phyloP scores from a whole-genome alignment of 2,329 filamentous ascomycete genomes.

The Talaromyces funiculosus region DNA sequence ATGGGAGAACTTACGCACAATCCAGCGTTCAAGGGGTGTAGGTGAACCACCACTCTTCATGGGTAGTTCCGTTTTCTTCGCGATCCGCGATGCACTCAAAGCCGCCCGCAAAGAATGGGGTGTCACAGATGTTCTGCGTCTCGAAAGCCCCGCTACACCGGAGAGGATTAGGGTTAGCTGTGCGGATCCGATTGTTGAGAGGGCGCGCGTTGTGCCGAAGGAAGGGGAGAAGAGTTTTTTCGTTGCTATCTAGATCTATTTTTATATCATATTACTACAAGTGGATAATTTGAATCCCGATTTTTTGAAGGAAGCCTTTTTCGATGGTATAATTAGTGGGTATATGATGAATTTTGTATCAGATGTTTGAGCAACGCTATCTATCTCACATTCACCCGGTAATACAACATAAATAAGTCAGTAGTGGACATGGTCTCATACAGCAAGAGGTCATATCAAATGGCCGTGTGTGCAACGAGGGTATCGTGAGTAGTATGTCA shows the following conservation, averaged over 20 bases:
- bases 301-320: too few relatives aligned
- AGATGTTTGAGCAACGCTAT: background rate
- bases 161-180: conserved; percentile 46
- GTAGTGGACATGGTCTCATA: background rate
- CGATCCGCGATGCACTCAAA: conserved; percentile 49
- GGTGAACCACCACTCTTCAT: conserved; percentile 60
- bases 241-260: conserved; percentile 35
- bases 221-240: conserved; percentile 50
- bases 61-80: conserved; percentile 50
- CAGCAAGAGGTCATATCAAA: conserved; percentile 11
- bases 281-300: background rate
- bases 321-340: background rate
- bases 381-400: background rate
- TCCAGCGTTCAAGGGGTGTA: conserved; percentile 51
- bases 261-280: too few relatives aligned
- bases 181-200: conserved; percentile 42
- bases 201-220: conserved; percentile 48
- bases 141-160: conserved; percentile 48
- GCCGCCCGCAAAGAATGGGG: conserved; percentile 47
- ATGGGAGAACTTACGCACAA: conserved; percentile 50
- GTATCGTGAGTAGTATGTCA: conserved; percentile 3
- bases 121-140: conserved; percentile 37
- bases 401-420: background rate
- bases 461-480: conserved; percentile 2
- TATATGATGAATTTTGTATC: background rate